Evolutionary conservation across 352 stramenopile species (phyloP).

Genomic region (Thalassiosira ordinaria): DNA sequence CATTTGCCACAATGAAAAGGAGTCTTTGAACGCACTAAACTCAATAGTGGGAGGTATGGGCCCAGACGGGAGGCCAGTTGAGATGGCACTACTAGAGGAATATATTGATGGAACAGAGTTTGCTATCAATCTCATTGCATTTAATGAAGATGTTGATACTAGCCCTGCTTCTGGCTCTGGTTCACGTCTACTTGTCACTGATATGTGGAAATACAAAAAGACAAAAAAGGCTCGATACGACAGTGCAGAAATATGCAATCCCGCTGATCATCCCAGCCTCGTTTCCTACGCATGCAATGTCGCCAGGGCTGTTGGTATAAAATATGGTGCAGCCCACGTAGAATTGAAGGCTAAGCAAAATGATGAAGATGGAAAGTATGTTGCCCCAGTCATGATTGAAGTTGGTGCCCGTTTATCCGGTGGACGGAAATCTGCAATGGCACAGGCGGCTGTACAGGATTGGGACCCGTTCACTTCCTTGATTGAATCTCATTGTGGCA

Average conservation of each 20-base stretch:
- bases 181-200: slow-evolving; percentile 13
- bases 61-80: slow-evolving; percentile 21
- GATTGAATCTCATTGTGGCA: slow-evolving; percentile 29
- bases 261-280: slow-evolving; percentile 19
- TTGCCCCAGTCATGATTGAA: slow-evolving; percentile 38
- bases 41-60: slow-evolving; percentile 24
- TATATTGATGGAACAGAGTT: slow-evolving; percentile 34
- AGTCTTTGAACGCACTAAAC: slow-evolving; percentile 4
- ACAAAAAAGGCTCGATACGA: slow-evolving; percentile 16
- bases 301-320: slow-evolving; percentile 14
- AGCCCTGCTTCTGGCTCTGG: too few species aligned
- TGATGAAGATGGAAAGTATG: slow-evolving; percentile 14
- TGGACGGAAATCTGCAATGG: slow-evolving; percentile 32
- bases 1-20: slow-evolving; percentile 25
- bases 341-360: slow-evolving; percentile 30
- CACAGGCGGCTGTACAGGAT: slow-evolving; percentile 4
- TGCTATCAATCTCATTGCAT: slow-evolving; percentile 35
- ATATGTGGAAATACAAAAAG: slow-evolving; percentile 44
- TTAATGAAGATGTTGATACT: too few species aligned
- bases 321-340: slow-evolving; percentile 28
- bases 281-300: slow-evolving; percentile 18
- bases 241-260: slow-evolving; percentile 40
- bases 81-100: slow-evolving; percentile 31
- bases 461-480: slow-evolving; percentile 39
- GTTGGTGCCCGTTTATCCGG: slow-evolving; percentile 36